Evolutionary conservation across 2,329 filamentous ascomycete genomes (phyloP).

Genomic region (Fusarium longipes): DNA sequence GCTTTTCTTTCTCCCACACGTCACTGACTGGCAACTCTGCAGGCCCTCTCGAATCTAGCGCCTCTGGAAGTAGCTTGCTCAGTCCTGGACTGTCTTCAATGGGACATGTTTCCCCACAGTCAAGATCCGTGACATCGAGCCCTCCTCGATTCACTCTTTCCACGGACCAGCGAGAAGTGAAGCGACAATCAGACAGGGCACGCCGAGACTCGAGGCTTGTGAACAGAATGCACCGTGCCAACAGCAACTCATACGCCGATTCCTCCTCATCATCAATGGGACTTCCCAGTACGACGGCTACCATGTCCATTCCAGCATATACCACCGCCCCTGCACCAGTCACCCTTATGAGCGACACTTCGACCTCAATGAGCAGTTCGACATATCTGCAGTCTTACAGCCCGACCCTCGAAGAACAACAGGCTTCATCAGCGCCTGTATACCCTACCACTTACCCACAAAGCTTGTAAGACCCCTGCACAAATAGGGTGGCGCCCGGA

Average conservation of each 20-base stretch:
- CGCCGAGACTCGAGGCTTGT: conserved; percentile 68
- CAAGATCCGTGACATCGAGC: conserved; percentile 67
- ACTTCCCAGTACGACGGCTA: conserved; percentile 55
- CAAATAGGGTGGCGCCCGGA: conserved; percentile 42
- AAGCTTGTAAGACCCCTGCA: conserved; percentile 51
- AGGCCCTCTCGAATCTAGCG: conserved; percentile 53
- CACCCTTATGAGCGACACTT: conserved; percentile 63
- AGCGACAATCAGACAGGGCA: conserved; percentile 69
- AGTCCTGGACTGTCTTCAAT: conserved; percentile 61
- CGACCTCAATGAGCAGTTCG: conserved; percentile 55
- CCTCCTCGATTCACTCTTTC: conserved; percentile 66
- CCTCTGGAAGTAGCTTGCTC: conserved; percentile 52
- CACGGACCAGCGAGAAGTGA: conserved; percentile 70
- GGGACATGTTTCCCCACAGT: conserved; percentile 56
- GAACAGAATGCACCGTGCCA: conserved; percentile 62
- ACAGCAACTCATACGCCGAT: conserved; percentile 59
- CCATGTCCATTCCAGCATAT: conserved; percentile 62
- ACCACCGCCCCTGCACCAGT: conserved; percentile 63
- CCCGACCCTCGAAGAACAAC: conserved; percentile 59
- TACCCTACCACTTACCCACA: conserved; percentile 52
- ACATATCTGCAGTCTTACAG: conserved; percentile 64
- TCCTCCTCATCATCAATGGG: conserved; percentile 50
- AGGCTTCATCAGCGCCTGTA: conserved; percentile 50
- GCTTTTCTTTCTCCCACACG: background rate
- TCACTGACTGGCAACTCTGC: conserved; percentile 6